Evolutionary conservation across 2,329 filamentous ascomycete species (phyloP), one percentile per base, ranked within the genome.

Genomic region (Penicillium sp.): DNA sequence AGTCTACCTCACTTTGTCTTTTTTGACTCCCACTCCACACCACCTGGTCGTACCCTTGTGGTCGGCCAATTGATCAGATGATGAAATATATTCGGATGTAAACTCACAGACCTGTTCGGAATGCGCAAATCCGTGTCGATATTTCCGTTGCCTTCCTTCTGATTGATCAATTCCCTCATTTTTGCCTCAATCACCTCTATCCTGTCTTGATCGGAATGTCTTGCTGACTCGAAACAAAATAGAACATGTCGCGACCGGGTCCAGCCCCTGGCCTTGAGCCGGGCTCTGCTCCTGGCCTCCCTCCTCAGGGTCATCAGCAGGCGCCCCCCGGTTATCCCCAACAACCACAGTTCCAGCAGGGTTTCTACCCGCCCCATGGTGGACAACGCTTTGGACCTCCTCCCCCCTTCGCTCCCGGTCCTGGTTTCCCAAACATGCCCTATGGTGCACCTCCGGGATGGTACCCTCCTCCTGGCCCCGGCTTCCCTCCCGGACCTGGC

Each of bases 91-190:
- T 86, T 81, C 90, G 91, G 91, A 95, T 95, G 89, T 93, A 89
- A 95, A 95, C 74, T 40, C 38, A 76, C 75, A 80, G 79, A 82
- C 79, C 78, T 81, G 82, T 80, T 83, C 86, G 86, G 87, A 86
- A 86, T 87, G 89, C 89, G 90, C 90, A 95, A 89, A 86, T 78
- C 81, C 81, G 78, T 95, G 91, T 95, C 85, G 91, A 95, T 75
- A 83, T 86, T 87, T 95, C 91, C 90, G 91, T 95, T 96, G 91
- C 90, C 91, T 96, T 96, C 91, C 91, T 96, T 95, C 90, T 96
- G 90, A 95, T 84, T 46, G 61, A 69, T 61, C 62, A 60, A 55
- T 52, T 45, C 25, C 28, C 47, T 46, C 47, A 41, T 41, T 47
- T 37, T 46, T 27, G 20, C 40, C 29, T 42, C n/a, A 41, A 41